Evolutionary conservation across 202 grass and related monocot species (phyloP).

Genomic region (Bolboschoenoplectus hybrid): DNA sequence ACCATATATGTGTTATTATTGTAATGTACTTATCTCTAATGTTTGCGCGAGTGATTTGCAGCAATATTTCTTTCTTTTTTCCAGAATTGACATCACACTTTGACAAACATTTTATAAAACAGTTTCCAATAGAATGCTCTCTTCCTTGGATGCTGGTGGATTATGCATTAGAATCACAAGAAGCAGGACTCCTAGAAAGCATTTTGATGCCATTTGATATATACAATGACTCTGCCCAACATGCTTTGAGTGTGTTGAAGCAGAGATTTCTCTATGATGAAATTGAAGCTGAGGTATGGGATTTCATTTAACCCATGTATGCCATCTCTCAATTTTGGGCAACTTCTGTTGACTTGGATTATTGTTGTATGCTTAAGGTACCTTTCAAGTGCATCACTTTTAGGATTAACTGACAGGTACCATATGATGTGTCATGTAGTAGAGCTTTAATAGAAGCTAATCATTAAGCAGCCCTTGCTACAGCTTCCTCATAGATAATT

Average conservation of each 20-base stretch:
- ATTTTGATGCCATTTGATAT: slow-evolving; percentile 99
- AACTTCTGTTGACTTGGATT: slow-evolving; percentile 26
- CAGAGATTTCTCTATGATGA: slow-evolving; percentile 99
- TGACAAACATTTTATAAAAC: slow-evolving; percentile 41
- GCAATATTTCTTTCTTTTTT: slow-evolving; percentile 29
- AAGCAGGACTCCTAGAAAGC: slow-evolving; percentile 97
- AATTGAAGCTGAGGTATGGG: slow-evolving; percentile 97
- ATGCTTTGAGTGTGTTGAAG: slow-evolving; percentile 86
- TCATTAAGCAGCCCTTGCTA: background rate
- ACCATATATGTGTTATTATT: background rate
- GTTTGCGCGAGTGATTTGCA: slow-evolving; percentile 27
- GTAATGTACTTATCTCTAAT: slow-evolving; percentile 1
- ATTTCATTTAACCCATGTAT: slow-evolving; percentile 31
- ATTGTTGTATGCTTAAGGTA: slow-evolving; percentile 17
- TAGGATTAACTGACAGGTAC: slow-evolving; percentile 20
- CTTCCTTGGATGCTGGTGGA: slow-evolving; percentile 99
- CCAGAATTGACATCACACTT: background rate
- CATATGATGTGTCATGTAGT: background rate
- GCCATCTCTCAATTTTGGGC: slow-evolving; percentile 12
- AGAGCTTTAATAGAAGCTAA: background rate
- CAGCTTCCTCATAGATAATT: background rate
- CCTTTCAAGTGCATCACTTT: slow-evolving; percentile 26
- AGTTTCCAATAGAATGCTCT: slow-evolving; percentile 99
- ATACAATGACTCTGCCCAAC: slow-evolving; percentile 98
- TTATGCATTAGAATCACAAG: slow-evolving; percentile 79